Percentiles rank a stretch among this genome's conserved stretches.
Evolutionary conservation across 129 eudicot genomes (phyloP).

Genomic region (Flaveria brownii): DNA sequence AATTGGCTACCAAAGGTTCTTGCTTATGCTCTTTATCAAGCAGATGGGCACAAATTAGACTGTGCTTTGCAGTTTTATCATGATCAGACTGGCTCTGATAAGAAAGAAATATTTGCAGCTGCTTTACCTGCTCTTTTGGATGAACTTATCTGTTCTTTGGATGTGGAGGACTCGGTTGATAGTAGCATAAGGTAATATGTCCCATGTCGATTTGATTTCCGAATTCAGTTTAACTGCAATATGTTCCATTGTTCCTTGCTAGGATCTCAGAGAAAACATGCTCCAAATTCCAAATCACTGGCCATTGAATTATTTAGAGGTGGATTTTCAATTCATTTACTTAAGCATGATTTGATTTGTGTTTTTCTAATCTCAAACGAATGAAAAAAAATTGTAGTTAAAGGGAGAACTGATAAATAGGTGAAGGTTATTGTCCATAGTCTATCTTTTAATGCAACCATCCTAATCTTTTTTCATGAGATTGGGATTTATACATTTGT

Average conservation of each 20-base stretch:
- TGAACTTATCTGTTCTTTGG: slow-evolving; percentile 81
- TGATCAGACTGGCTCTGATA: slow-evolving; percentile 66
- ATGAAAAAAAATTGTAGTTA: neutral
- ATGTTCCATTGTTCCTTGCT: slow-evolving; percentile 6
- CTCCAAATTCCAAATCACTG: neutral
- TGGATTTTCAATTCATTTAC: neutral
- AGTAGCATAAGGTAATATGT: slow-evolving; percentile 63
- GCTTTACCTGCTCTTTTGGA: slow-evolving; percentile 87
- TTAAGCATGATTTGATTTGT: neutral
- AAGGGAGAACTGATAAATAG: neutral
- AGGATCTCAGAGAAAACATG: slow-evolving; percentile 9
- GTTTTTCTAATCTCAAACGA: neutral
- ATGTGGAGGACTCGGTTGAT: slow-evolving; percentile 68
- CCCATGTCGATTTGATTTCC: slow-evolving; percentile 6
- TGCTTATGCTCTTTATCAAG: slow-evolving; percentile 87
- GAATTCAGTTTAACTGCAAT: slow-evolving; percentile 3
- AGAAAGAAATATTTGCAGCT: slow-evolving; percentile 78
- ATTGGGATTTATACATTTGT: neutral
- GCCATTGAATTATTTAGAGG: slow-evolving; percentile 1
- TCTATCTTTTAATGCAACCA: neutral
- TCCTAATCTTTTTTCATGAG: neutral
- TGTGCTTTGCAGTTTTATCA: slow-evolving; percentile 78
- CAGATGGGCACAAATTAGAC: slow-evolving; percentile 60
- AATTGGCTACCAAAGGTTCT: slow-evolving; percentile 87
- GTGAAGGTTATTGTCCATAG: neutral